A percentile compares a stretch with the other conserved stretches of the same genome.
These are phyloP conservation scores for Tulasnella sp. DNA, from an alignment of 768 basidiomycete species.

Conservation along the genomic window DNA sequence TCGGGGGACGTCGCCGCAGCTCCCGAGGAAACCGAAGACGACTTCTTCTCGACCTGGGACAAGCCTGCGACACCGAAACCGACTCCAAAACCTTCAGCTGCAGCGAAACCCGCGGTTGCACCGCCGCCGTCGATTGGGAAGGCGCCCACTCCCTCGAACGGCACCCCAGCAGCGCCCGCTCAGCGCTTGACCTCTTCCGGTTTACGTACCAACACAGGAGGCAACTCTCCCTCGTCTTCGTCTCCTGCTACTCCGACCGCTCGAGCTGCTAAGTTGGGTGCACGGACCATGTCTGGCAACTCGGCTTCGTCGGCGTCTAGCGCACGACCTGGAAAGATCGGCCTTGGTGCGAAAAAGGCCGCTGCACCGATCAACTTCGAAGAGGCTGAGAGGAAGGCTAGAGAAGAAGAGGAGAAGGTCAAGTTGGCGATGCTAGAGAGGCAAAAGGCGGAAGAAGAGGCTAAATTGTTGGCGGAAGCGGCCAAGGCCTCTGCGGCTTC, in stretches of 20 bases:
- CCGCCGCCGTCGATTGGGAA: conserved; percentile 20
- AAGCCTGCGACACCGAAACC: conserved; percentile 42
- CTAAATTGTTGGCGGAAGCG: conserved; percentile 21
- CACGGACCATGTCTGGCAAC: conserved; percentile 24
- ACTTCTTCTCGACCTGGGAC: conserved; percentile 97
- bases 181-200: conserved; percentile 21
- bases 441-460: conserved; percentile 70
- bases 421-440: conserved; percentile 88
- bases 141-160: conserved; percentile 22
- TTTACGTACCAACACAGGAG: conserved; percentile 56
- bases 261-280: conserved; percentile 30
- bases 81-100: conserved; percentile 39
- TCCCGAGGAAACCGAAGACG: conserved; percentile 53
- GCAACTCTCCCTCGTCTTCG: conserved; percentile 42
- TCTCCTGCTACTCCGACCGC: conserved; percentile 18
- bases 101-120: conserved; percentile 34
- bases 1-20: conserved; percentile 20
- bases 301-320: conserved; percentile 24
- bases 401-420: conserved; percentile 85
- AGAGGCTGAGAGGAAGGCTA: conserved; percentile 80
- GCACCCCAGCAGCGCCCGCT: conserved; percentile 32
- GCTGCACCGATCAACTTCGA: conserved; percentile 80
- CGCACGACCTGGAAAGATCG: conserved; percentile 44
- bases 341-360: conserved; percentile 79
- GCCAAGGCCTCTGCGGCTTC: conserved; percentile 24